These are phyloP conservation scores for Solanum ossicruentum DNA, from an alignment of 257 asterid species.

Conservation along the genomic window DNA sequence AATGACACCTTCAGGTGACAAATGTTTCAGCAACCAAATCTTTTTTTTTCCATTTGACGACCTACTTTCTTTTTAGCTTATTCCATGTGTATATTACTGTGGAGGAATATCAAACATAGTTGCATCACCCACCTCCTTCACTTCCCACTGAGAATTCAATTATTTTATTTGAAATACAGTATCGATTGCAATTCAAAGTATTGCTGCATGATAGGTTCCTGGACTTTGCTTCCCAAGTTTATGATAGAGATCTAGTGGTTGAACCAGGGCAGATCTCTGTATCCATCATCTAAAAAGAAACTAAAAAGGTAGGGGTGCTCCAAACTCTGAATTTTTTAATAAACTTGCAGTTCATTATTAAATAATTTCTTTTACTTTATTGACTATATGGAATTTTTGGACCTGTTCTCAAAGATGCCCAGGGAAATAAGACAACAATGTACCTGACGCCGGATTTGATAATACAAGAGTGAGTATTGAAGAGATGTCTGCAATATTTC, in stretches of 20 bases:
- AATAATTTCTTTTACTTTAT: neutral
- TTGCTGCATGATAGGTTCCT: conserved; percentile 29
- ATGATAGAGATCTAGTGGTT: conserved; percentile 31
- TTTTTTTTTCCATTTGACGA: neutral
- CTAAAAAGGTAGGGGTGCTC: conserved; percentile 51
- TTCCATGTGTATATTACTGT: neutral
- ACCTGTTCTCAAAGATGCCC: conserved; percentile 55
- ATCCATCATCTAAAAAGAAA: conserved; percentile 43
- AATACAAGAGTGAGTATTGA: conserved; percentile 39
- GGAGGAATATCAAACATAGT: neutral
- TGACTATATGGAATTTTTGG: conserved; percentile 55
- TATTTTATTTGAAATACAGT: neutral
- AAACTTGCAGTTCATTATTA: neutral
- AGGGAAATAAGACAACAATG: conserved; percentile 38
- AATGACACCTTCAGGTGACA: conserved; percentile 60
- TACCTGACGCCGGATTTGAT: conserved; percentile 29
- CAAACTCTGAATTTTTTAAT: neutral
- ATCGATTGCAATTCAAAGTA: neutral
- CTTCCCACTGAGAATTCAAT: neutral
- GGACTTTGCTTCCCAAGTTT: conserved; percentile 46
- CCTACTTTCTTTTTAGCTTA: neutral
- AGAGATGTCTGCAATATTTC: conserved; percentile 45
- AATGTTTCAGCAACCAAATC: neutral
- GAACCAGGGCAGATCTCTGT: conserved; percentile 29
- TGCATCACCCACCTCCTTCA: neutral